Evolutionary conservation across 2,329 filamentous ascomycete species (phyloP), one percentile per base, ranked within the genome.

Genomic region (Ascochyta koolunga): DNA sequence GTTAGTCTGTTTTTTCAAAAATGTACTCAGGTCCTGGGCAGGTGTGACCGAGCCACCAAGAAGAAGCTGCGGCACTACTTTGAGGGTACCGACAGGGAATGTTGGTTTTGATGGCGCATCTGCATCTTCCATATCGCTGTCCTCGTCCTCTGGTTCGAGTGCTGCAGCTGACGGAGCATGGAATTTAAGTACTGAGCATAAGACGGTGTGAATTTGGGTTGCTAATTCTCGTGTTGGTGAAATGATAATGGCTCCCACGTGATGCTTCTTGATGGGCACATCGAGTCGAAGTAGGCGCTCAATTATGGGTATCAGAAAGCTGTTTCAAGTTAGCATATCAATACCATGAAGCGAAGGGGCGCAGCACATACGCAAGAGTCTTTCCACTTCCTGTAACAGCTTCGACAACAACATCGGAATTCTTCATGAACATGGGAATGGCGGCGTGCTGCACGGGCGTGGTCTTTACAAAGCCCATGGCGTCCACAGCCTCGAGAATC

Each of bases 361-460:
- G 45, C 16, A 33, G 10, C 2, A 5, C 59, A 44, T 60, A 71
- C 64, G 68, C 63, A 21, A 73, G 56, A 11, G 70, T 73, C 45
- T 73, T 73, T 16, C 70, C 72, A 35, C 68, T 72, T 15, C 72
- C 72, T 7, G 72, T 75, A 3, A 75, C 72, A 15, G 86, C 86
- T 79, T 96, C 91, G 5, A 96, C 92, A 1, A 96, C 92, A 4
- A 96, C 90, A 75, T 96, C 92, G 69, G 96, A 96, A 73, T 96
- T 90, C 45, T 86, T 88, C 77, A 93, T 87, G 71, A 96, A 95
- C 45, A 96, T 84, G 11, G 92, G 91, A 62, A 97, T 89, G 4
- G 91, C 89, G 54, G 91, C 93, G 38, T 93, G 91, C 77, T 98
- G 93, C n/a, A 97, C 93, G 1, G 93, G 93, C 3, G 93, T 97